A percentile compares a stretch with the other conserved stretches of the same genome.
Conservation (phyloP, 2,329 filamentous ascomycete species). For the Amphichorda felina region DNA sequence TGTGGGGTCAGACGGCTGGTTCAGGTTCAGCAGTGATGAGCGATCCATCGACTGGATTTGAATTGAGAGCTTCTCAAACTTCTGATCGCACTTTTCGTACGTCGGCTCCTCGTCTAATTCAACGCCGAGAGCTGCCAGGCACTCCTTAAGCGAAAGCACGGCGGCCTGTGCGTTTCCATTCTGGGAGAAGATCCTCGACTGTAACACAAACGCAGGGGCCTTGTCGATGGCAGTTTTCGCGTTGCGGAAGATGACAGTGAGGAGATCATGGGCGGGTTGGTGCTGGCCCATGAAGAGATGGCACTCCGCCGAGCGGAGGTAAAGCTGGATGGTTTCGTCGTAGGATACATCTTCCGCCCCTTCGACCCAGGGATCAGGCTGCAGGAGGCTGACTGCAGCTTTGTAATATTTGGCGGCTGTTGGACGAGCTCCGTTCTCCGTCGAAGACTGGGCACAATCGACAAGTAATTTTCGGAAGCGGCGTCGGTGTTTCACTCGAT, state of each 20-base stretch:
- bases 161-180: constrained; percentile 60
- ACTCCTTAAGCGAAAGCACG: constrained; percentile 58
- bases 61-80: constrained; percentile 53
- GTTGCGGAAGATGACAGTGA: constrained; percentile 57
- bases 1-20: constrained; percentile 33
- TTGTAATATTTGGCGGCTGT: constrained; percentile 77
- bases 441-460: constrained; percentile 65
- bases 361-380: constrained; percentile 67
- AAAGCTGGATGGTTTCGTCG: constrained; percentile 71
- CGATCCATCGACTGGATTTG: constrained; percentile 47
- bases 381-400: constrained; percentile 66
- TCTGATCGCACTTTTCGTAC: constrained; percentile 65
- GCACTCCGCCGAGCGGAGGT: constrained; percentile 71
- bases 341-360: constrained; percentile 63
- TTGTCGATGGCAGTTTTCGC: constrained; percentile 67
- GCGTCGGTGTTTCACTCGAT: constrained; percentile 44
- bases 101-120: constrained; percentile 52
- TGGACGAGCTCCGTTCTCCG: constrained; percentile 70
- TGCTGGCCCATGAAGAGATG: constrained; percentile 68
- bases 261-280: constrained; percentile 52
- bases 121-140: constrained; percentile 58
- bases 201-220: constrained; percentile 71
- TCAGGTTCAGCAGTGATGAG: constrained; percentile 29
- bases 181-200: constrained; percentile 67
- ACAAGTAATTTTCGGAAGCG: constrained; percentile 67